Evolutionary conservation across 805 yeast species (phyloP), one percentile per base, ranked within the genome.

Genomic region (Candida odintsovae): DNA sequence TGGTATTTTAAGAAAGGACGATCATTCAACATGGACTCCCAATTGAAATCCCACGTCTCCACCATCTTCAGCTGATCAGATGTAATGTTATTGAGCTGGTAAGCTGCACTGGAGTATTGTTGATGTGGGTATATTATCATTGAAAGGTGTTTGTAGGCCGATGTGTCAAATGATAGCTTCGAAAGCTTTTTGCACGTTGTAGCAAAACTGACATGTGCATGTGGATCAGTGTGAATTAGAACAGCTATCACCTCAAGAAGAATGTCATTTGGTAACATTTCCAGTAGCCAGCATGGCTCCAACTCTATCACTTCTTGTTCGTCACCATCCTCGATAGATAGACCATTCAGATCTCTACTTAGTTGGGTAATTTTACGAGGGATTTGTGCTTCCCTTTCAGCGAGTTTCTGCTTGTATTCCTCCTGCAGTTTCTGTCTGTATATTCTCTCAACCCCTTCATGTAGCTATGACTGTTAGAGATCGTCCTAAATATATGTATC

Each of bases 1-100:
- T 80, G 72, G 62, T 78, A 87, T 57, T 92, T 84, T 29, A 90
- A 56, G 56, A 83, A 84, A 0, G 97, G 97, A 36, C 96, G 68
- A 33, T 76, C 74, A 38, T 55, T 59, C 4, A 71, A 41, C 75
- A 70, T 71, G 8, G 51, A 42, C 18, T 51, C 50, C 62, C 66
- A 64, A 45, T 73, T 62, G 38, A 63, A 58, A 40, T 68, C 69
- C 71, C 78, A 77, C 16, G 59, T 50, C 12, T 60, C 59, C 18
- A 69, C 71, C 64, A 72, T 71, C 37, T 55, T 40, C 16, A 57
- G 55, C 44, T 67, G 67, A 29, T 71, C 51, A n/a, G 49, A 47
- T 3, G 61, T 51, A n/a, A 69, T 61, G 15, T 69, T 63, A 49
- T 72, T 69, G 38, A 71, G 44, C 36, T 62, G 64, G 49, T 65